Evolutionary conservation across 495 filamentous ascomycete species (phyloP).

Genomic region (Cercophora samala): DNA sequence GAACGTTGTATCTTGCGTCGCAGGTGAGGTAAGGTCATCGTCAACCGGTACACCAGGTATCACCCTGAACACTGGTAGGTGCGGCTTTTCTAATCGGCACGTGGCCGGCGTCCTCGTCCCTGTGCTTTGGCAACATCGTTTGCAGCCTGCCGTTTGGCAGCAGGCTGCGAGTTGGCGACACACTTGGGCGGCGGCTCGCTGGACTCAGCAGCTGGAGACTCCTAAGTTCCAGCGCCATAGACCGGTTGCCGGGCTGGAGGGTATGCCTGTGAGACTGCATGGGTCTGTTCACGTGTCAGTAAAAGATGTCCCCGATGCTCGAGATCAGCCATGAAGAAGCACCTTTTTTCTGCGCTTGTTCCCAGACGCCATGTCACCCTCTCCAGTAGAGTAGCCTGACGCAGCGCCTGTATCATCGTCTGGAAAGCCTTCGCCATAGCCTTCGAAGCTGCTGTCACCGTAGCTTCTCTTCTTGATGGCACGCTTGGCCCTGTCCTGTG

Average conservation of each 20-base stretch:
- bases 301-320: conserved; percentile 27
- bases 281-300: conserved; percentile 30
- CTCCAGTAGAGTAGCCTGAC: conserved; percentile 51
- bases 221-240: conserved; percentile 40
- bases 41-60: conserved; percentile 35
- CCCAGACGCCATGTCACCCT: conserved; percentile 45
- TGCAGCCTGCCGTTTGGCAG: not conserved
- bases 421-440: conserved; percentile 53
- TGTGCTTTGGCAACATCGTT: not conserved
- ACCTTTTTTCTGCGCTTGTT: conserved; percentile 58
- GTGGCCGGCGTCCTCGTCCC: conserved; percentile 12
- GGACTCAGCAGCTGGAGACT: conserved; percentile 10
- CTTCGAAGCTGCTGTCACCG: conserved; percentile 55
- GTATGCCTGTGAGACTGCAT: conserved; percentile 28
- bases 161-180: not conserved
- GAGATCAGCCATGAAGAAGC: conserved; percentile 32
- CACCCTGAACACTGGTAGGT: conserved; percentile 38
- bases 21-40: conserved; percentile 11
- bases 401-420: conserved; percentile 49
- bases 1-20: not conserved
- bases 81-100: conserved; percentile 9
- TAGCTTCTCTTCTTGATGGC: conserved; percentile 51
- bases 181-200: conserved; percentile 2
- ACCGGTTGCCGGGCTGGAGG: conserved; percentile 36
- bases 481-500: conserved; percentile 36